phyloP scores from a whole-genome alignment of 495 filamentous ascomycete genomes.

The Tuber magnatum region DNA sequence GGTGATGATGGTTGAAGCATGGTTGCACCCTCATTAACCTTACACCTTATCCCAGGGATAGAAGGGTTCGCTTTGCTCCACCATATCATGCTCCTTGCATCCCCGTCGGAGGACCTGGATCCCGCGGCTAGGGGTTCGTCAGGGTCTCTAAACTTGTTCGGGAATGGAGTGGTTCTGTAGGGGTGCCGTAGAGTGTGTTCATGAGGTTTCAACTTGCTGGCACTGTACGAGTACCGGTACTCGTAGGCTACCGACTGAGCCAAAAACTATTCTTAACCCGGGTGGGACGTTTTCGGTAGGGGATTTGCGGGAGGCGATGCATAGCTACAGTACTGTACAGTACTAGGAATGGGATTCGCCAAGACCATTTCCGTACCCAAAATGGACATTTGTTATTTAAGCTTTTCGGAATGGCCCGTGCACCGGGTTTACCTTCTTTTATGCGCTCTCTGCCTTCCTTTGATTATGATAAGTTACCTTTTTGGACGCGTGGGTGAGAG shows the following conservation, averaged over 20 bases:
- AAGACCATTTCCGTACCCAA: not conserved
- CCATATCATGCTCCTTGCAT: not conserved
- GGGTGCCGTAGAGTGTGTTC: not conserved
- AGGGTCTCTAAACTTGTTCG: not conserved
- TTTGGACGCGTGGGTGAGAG: not conserved
- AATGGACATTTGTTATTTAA: not conserved
- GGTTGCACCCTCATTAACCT: not conserved
- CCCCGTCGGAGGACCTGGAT: not conserved
- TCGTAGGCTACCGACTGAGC: not conserved
- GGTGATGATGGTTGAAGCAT: not conserved
- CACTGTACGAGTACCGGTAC: not conserved
- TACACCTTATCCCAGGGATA: not conserved
- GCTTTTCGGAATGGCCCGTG: not conserved
- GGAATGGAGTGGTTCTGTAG: not conserved
- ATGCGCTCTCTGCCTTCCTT: not conserved
- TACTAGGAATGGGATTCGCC: not conserved
- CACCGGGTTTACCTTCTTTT: not conserved
- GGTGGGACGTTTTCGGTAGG: not conserved
- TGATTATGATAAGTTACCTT: too few species aligned
- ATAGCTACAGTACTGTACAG: too few species aligned
- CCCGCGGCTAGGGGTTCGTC: not conserved
- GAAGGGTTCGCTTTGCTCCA: not conserved
- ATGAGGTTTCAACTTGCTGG: not conserved
- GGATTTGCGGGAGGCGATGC: not conserved
- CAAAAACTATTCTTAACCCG: not conserved